These are phyloP conservation scores for Auriscalpium vulgare DNA, from an alignment of 768 basidiomycete genomes.

Conservation along the genomic window DNA sequence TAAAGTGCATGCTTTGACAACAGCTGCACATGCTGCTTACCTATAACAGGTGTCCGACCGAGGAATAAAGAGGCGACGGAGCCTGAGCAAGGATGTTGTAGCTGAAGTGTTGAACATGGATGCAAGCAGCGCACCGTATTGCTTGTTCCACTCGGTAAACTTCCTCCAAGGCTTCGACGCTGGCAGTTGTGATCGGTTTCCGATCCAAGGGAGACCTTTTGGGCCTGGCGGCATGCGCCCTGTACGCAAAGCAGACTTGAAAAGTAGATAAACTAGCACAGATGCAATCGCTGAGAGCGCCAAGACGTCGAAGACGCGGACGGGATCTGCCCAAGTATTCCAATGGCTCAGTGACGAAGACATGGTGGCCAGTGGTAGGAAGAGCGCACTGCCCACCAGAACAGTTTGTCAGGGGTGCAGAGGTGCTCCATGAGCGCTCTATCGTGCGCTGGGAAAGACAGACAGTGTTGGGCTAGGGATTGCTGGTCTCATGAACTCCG, in stretches of 20 bases:
- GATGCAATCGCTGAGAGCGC: neutral
- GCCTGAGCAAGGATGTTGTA: conserved; percentile 20
- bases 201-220: conserved; percentile 34
- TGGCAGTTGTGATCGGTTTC: conserved; percentile 40
- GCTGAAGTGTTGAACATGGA: neutral
- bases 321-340: neutral
- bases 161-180: conserved; percentile 38
- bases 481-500: too few species aligned
- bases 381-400: neutral
- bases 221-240: conserved; percentile 38
- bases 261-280: neutral
- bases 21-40: conserved; percentile 15
- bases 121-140: conserved; percentile 30
- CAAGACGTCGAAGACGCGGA: neutral
- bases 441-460: too few species aligned
- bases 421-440: too few species aligned
- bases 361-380: neutral
- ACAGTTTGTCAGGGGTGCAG: neutral
- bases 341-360: neutral
- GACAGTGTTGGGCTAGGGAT: too few species aligned
- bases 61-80: conserved; percentile 34
- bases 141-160: conserved; percentile 38
- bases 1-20: neutral
- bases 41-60: conserved; percentile 34
- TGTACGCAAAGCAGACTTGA: neutral